Evolutionary conservation across 306 rosid genomes (phyloP), one percentile per base, ranked within the genome.

Genomic region (Ammopiptanthus mongolicus): DNA sequence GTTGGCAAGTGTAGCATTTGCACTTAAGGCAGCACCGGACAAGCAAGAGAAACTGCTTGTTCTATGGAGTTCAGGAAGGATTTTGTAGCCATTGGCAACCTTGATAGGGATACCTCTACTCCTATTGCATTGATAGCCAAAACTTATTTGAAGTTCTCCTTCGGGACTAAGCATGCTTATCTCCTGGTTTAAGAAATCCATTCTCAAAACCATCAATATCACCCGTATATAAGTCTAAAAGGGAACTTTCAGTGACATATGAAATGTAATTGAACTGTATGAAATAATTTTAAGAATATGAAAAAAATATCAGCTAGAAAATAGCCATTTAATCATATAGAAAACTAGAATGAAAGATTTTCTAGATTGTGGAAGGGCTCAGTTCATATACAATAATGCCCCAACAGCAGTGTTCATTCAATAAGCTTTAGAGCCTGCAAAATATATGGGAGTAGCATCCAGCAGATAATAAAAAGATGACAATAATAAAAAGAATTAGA

Each of bases 11-110:
- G 99, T 96, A 14, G 92, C 91, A 72, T 96, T 96, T 37, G 98
- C 99, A 67, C 99, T 91, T 81, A 96, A 81, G 57, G 97, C 99
- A 55, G 99, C 99, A 46, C 99, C 98, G 9, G 98, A 96, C 80
- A 96, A 84, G 86, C 97, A 96, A 73, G 97, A 87, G 87, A 96
- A 96, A 74, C 99, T 96, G 86, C 98, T 88, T 44, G 88, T 81
- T 88, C 90, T 92, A 53, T 25, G 90, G 64, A 90, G 36, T 73
- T 83, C 86, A 31, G 96, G 81, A 41, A 59, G 50, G 74, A 69
- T 29, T 57, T 79, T 80, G 67, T 39, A 64, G 64, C 84, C 87
- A 71, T 77, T 69, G 42, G 86, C 59, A 73, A 69, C 73, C 84
- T 78, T 89, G 65, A 59, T 63, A 66, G 88, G 79, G 57, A 68